A percentile compares a stretch with the other conserved stretches of the same genome.
phyloP scores from a whole-genome alignment of 495 filamentous ascomycete species.

The Lasiosphaeriaceae sp. region DNA sequence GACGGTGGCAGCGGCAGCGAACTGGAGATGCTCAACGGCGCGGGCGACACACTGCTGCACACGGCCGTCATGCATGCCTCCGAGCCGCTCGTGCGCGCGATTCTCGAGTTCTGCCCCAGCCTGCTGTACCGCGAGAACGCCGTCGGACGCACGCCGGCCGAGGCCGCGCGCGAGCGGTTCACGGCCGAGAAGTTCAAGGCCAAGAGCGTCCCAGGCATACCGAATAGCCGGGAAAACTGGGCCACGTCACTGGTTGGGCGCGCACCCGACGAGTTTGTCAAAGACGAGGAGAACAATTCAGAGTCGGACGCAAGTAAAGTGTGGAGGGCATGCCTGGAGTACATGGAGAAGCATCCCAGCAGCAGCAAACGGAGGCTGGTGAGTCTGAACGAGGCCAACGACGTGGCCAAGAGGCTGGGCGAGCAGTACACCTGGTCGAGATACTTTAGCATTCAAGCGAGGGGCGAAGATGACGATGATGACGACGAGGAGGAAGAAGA shows the following conservation, averaged over 20 bases:
- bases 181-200: conserved; percentile 19
- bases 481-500: not conserved
- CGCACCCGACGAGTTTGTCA: not conserved
- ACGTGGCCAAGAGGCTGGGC: conserved; percentile 63
- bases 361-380: conserved; percentile 57
- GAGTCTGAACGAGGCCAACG: conserved; percentile 66
- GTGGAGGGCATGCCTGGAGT: conserved; percentile 32
- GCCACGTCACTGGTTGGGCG: not conserved
- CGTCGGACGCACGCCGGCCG: conserved; percentile 63
- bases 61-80: conserved; percentile 37
- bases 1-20: conserved; percentile 44
- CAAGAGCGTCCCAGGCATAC: not conserved
- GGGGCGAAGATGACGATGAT: not conserved
- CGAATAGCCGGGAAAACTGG: not conserved
- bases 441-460: conserved; percentile 13
- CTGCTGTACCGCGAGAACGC: conserved; percentile 66
- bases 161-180: conserved; percentile 57
- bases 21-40: conserved; percentile 59
- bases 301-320: conserved; percentile 13
- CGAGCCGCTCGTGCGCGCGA: conserved; percentile 34
- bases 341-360: conserved; percentile 14
- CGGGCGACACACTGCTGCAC: conserved; percentile 65
- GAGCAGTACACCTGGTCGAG: conserved; percentile 21
- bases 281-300: not conserved
- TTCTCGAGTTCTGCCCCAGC: conserved; percentile 55